Conservation (phyloP, 1,139 yeast species). For the Sugiyamaella neomexicana region DNA sequence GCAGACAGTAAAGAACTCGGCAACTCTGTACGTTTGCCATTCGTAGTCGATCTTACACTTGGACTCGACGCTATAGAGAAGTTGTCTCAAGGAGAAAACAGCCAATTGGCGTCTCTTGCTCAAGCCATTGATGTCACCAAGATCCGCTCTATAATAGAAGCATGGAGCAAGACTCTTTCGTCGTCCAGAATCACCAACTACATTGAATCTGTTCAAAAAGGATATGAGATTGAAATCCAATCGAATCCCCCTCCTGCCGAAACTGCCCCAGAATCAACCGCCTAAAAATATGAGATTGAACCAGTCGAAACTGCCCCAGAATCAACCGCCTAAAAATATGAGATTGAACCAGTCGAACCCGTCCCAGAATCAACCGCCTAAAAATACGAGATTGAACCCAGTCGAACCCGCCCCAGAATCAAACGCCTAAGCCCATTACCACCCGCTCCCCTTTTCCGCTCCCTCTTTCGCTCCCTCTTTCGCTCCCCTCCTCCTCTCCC, state of each 20-base stretch:
- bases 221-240: constrained; percentile 4
- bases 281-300: too few species aligned
- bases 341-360: too few species aligned
- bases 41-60: constrained; percentile 13
- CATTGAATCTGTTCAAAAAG: constrained; percentile 1
- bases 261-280: too few species aligned
- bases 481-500: too few species aligned
- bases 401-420: too few species aligned
- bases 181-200: not conserved
- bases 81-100: not conserved
- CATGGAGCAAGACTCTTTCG: not conserved
- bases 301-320: too few species aligned
- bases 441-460: too few species aligned
- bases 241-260: not conserved
- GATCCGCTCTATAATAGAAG: not conserved
- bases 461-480: too few species aligned
- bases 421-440: too few species aligned
- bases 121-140: constrained; percentile 2
- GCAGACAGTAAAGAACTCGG: not conserved
- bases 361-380: too few species aligned
- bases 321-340: too few species aligned
- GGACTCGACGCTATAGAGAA: constrained; percentile 8
- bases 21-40: constrained; percentile 10
- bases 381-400: too few species aligned
- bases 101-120: not conserved